Evolutionary conservation across 164 flowering plant species (phyloP).

Genomic region (Umbilicus rupestris): DNA sequence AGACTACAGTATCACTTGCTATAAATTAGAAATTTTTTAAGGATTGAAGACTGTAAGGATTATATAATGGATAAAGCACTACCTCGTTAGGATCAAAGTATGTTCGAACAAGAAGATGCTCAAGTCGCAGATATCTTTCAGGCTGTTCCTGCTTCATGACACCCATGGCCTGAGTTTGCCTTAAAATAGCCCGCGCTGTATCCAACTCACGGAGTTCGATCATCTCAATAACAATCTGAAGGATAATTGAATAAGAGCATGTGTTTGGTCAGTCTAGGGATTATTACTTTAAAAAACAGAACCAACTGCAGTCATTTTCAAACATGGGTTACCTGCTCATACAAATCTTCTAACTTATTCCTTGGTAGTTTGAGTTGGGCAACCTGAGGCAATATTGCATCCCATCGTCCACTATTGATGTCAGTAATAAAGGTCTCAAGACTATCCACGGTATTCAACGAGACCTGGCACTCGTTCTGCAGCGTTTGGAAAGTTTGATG

Average conservation of each 20-base stretch:
- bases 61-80: conserved; percentile 4
- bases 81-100: conserved; percentile 99
- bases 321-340: conserved; percentile 95
- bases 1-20: neutral
- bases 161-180: conserved; percentile 99
- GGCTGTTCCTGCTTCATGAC: conserved; percentile 99
- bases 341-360: conserved; percentile 89
- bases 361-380: conserved; percentile 93
- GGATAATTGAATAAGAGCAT: neutral
- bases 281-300: neutral
- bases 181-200: conserved; percentile 91
- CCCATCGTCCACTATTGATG: conserved; percentile 94
- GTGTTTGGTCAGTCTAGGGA: neutral
- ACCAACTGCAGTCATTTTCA: neutral
- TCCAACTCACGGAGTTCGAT: conserved; percentile 96
- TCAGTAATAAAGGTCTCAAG: conserved; percentile 90
- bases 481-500: conserved; percentile 87
- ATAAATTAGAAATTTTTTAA: neutral
- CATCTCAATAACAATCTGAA: conserved; percentile 94
- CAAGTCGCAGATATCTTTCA: conserved; percentile 88
- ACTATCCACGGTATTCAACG: conserved; percentile 92
- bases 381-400: conserved; percentile 88
- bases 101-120: conserved; percentile 94
- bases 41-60: neutral
- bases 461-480: conserved; percentile 94